Percentiles rank a stretch among this genome's conserved stretches.
phyloP scores from a whole-genome alignment of 192 early-diverging fungal species.

The Backusella parvicylindrica region DNA sequence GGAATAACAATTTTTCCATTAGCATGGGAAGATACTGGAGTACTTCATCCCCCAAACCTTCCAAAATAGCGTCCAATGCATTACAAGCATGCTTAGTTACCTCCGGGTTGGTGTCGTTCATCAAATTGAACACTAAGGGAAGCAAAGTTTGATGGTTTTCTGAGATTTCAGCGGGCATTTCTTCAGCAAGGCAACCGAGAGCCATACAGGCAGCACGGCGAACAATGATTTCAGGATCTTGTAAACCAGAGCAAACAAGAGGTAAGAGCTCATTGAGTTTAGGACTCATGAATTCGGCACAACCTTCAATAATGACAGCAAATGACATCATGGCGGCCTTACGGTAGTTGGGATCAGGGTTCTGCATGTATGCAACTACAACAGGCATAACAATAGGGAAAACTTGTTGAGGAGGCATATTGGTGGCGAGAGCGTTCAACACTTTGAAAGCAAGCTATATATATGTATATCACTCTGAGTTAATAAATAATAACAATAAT shows the following conservation, averaged over 20 bases:
- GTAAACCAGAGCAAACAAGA: conserved; percentile 72
- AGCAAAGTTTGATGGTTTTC: conserved; percentile 77
- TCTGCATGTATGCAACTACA: conserved; percentile 79
- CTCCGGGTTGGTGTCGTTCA: conserved; percentile 70
- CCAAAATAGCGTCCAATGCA: conserved; percentile 87
- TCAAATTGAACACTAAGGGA: conserved; percentile 81
- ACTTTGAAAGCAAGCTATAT: conserved; percentile 47
- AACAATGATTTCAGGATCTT: conserved; percentile 75
- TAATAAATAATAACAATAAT: not conserved
- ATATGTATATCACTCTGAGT: not conserved
- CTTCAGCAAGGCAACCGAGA: conserved; percentile 71
- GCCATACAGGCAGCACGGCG: conserved; percentile 88
- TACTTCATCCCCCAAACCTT: conserved; percentile 78
- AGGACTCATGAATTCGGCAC: conserved; percentile 79
- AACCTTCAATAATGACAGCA: conserved; percentile 79
- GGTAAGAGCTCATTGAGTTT: conserved; percentile 77
- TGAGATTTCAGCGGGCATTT: conserved; percentile 77
- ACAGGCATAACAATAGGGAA: conserved; percentile 75
- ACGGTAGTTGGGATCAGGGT: conserved; percentile 66
- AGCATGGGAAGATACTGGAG: conserved; percentile 76
- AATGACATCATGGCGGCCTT: conserved; percentile 89
- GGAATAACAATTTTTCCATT: conserved; percentile 75
- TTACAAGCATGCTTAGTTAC: conserved; percentile 79
- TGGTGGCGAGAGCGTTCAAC: conserved; percentile 76
- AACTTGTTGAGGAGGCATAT: conserved; percentile 83